Percentiles rank a stretch among this genome's conserved stretches.
phyloP scores from a whole-genome alignment of 2,329 filamentous ascomycete species.

The Aspergillus floridensis region DNA sequence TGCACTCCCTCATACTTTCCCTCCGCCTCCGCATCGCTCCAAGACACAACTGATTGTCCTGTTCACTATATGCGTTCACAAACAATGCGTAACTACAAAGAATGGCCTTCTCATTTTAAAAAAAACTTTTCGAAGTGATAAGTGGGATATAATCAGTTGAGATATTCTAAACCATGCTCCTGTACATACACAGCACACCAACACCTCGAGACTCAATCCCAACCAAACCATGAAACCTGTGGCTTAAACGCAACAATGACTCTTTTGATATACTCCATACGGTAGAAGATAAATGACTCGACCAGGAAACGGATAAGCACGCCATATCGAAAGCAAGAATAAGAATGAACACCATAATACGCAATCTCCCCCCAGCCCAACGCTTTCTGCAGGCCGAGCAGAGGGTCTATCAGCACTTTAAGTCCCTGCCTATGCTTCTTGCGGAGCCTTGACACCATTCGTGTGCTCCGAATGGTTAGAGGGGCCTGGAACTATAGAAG shows the following conservation, averaged over 20 bases:
- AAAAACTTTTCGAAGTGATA: background rate
- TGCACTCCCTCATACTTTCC: conserved; percentile 18
- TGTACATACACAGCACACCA: conserved; percentile 15
- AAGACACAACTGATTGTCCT: background rate
- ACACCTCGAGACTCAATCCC: conserved; percentile 9
- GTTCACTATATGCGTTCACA: too few species aligned
- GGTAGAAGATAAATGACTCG: conserved; percentile 7
- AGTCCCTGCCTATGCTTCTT: background rate
- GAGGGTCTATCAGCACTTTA: conserved; percentile 4
- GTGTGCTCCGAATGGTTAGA: conserved; percentile 13
- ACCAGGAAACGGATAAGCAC: background rate
- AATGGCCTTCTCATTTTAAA: too few species aligned
- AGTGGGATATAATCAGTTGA: background rate
- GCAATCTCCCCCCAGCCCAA: background rate
- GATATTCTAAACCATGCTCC: conserved; percentile 13
- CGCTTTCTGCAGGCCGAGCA: background rate
- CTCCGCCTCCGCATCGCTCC: background rate
- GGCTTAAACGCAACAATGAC: conserved; percentile 8
- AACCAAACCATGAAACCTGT: conserved; percentile 6
- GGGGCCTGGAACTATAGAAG: conserved; percentile 11
- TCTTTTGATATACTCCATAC: conserved; percentile 10
- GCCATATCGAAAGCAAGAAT: conserved; percentile 8
- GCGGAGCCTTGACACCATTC: conserved; percentile 17
- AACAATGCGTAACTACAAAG: too few species aligned
- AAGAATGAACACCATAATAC: background rate